Conservation (phyloP, 768 basidiomycete genomes). For the Trametes sanguinea region DNA sequence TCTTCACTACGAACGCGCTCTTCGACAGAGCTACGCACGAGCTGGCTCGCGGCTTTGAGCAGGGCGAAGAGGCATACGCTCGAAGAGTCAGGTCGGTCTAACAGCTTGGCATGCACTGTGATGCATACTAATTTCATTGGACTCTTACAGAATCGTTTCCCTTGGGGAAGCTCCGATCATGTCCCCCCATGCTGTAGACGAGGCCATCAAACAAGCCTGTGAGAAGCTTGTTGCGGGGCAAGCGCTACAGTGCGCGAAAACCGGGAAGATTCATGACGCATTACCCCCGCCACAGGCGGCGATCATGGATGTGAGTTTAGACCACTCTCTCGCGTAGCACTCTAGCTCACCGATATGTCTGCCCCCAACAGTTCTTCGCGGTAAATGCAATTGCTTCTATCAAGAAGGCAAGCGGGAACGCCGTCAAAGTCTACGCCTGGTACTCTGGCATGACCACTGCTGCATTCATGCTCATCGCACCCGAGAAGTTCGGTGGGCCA, state of each 20-base stretch:
- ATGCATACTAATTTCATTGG: background rate
- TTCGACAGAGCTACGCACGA: slow-evolving; percentile 14
- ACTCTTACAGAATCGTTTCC: background rate
- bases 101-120: background rate
- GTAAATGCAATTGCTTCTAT: background rate
- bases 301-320: background rate
- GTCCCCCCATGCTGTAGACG: background rate
- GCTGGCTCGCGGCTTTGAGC: slow-evolving; percentile 11
- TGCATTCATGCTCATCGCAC: slow-evolving; percentile 14
- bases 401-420: slow-evolving; percentile 14
- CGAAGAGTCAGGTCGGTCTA: slow-evolving; percentile 3
- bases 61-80: background rate
- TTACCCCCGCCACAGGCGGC: background rate
- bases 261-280: background rate
- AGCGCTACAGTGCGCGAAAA: background rate
- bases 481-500: slow-evolving; percentile 16
- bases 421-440: slow-evolving; percentile 22
- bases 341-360: background rate
- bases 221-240: background rate
- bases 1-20: slow-evolving; percentile 9
- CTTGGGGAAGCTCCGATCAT: background rate
- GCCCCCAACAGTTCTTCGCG: slow-evolving; percentile 6
- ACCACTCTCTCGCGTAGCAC: background rate
- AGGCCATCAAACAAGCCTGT: background rate
- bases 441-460: slow-evolving; percentile 11